A percentile compares a stretch with the other conserved stretches of the same genome.
phyloP scores from a whole-genome alignment of 2,329 filamentous ascomycete species.

The Nakataea oryzae region DNA sequence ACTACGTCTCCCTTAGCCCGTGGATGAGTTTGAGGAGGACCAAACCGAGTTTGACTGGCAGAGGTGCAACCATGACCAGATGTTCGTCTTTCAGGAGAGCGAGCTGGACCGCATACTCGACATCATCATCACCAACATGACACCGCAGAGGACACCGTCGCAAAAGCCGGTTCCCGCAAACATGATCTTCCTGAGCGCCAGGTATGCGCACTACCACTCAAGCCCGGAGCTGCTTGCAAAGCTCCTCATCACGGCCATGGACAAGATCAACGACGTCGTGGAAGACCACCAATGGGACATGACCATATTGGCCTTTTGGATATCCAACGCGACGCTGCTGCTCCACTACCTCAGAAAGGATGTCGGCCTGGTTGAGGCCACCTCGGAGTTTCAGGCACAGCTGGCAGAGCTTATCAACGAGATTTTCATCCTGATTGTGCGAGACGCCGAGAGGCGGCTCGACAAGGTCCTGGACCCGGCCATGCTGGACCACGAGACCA shows the following conservation, averaged over 20 bases:
- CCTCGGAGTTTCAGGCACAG: constrained; percentile 82
- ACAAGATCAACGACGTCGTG: constrained; percentile 95
- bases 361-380: constrained; percentile 66
- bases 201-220: constrained; percentile 95
- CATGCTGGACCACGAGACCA: constrained; percentile 96
- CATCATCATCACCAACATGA: constrained; percentile 97
- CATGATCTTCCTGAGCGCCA: constrained; percentile 87
- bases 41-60: constrained; percentile 94
- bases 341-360: constrained; percentile 97
- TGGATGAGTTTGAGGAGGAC: constrained; percentile 78
- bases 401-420: constrained; percentile 93
- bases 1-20: constrained; percentile 31
- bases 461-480: constrained; percentile 90
- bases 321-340: constrained; percentile 91
- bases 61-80: constrained; percentile 89
- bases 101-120: constrained; percentile 87
- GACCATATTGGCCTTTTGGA: constrained; percentile 98
- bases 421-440: constrained; percentile 94
- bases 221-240: constrained; percentile 74
- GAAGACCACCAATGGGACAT: constrained; percentile 97
- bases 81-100: constrained; percentile 98
- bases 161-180: constrained; percentile 97
- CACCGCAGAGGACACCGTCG: constrained; percentile 85
- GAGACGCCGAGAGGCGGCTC: constrained; percentile 88
- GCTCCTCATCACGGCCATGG: constrained; percentile 76